These are phyloP conservation scores for Candida alai DNA, from an alignment of 805 yeast species.

Conservation along the genomic window DNA sequence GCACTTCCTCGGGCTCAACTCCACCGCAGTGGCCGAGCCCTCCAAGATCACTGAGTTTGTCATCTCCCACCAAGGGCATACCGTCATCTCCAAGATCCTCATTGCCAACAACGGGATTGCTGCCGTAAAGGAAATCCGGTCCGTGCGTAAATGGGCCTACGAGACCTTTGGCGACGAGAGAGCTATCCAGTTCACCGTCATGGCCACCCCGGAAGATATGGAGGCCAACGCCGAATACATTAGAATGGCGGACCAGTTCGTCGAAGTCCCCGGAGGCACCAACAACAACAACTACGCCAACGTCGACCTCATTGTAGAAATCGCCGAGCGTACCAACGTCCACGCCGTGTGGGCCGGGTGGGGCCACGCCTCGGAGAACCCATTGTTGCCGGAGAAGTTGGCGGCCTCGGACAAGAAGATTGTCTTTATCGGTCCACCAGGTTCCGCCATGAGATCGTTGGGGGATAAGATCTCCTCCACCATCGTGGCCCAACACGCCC, in stretches of 20 bases:
- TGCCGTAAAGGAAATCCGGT: slow-evolving; percentile 96
- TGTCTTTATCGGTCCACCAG: slow-evolving; percentile 98
- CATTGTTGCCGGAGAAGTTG: slow-evolving; percentile 84
- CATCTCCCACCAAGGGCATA: slow-evolving; percentile 83
- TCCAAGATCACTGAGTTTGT: slow-evolving; percentile 81
- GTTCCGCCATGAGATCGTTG: slow-evolving; percentile 97
- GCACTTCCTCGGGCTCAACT: slow-evolving; percentile 80
- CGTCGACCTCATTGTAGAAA: slow-evolving; percentile 93
- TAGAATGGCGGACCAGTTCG: slow-evolving; percentile 98
- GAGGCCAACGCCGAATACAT: slow-evolving; percentile 96
- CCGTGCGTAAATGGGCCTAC: slow-evolving; percentile 98
- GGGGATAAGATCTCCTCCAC: slow-evolving; percentile 99
- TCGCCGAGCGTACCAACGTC: slow-evolving; percentile 93
- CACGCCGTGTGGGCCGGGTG: slow-evolving; percentile 99
- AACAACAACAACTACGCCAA: slow-evolving; percentile 98
- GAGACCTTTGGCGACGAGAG: slow-evolving; percentile 97
- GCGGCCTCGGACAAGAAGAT: slow-evolving; percentile 91
- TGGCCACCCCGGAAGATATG: slow-evolving; percentile 99
- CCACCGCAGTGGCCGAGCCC: slow-evolving; percentile 75
- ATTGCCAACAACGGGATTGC: slow-evolving; percentile 99
- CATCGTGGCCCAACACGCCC: slow-evolving; percentile 97
- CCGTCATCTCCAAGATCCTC: slow-evolving; percentile 81
- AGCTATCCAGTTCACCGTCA: slow-evolving; percentile 89
- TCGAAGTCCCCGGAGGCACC: slow-evolving; percentile 99
- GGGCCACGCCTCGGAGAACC: slow-evolving; percentile 99